Percentiles rank a stretch among this genome's conserved stretches.
Conservation (phyloP, 306 rosid species). For the Inga leiocalycina region DNA sequence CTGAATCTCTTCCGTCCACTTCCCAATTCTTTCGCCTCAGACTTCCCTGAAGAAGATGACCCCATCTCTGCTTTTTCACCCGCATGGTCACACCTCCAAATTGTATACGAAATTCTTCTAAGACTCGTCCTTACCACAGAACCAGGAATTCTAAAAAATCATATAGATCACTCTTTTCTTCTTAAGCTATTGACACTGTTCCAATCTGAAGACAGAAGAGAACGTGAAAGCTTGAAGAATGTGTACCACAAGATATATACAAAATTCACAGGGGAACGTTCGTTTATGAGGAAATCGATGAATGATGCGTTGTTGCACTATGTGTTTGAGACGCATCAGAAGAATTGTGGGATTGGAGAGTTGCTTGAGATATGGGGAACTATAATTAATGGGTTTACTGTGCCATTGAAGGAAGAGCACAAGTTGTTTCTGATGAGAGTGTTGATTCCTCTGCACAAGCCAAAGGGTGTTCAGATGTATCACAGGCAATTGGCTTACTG, state of each 20-base stretch:
- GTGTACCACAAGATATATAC: constrained; percentile 72
- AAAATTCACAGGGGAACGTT: constrained; percentile 55
- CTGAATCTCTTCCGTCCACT: constrained; percentile 74
- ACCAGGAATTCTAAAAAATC: constrained; percentile 36
- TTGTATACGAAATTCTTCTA: constrained; percentile 71
- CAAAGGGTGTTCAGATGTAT: constrained; percentile 68
- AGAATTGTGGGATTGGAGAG: constrained; percentile 70
- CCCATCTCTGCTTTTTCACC: constrained; percentile 47
- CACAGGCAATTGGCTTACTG: constrained; percentile 81
- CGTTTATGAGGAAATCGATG: constrained; percentile 81
- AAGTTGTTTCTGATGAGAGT: constrained; percentile 84
- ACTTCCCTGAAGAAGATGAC: constrained; percentile 72
- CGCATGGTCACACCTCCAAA: constrained; percentile 70
- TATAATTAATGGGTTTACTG: constrained; percentile 80
- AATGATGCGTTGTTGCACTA: constrained; percentile 63
- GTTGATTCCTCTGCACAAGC: constrained; percentile 79
- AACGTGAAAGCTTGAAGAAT: constrained; percentile 75
- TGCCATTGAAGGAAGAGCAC: constrained; percentile 93
- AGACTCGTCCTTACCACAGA: constrained; percentile 55
- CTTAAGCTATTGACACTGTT: constrained; percentile 60
- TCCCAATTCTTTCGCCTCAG: constrained; percentile 47
- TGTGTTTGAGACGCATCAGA: constrained; percentile 58
- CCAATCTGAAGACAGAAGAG: constrained; percentile 78
- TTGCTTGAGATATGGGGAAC: constrained; percentile 95
- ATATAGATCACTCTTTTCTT: constrained; percentile 54